A percentile compares a stretch with the other conserved stretches of the same genome.
These are phyloP conservation scores for Epichloe typhina DNA, from an alignment of 2,329 filamentous ascomycete genomes.

Conservation along the genomic window DNA sequence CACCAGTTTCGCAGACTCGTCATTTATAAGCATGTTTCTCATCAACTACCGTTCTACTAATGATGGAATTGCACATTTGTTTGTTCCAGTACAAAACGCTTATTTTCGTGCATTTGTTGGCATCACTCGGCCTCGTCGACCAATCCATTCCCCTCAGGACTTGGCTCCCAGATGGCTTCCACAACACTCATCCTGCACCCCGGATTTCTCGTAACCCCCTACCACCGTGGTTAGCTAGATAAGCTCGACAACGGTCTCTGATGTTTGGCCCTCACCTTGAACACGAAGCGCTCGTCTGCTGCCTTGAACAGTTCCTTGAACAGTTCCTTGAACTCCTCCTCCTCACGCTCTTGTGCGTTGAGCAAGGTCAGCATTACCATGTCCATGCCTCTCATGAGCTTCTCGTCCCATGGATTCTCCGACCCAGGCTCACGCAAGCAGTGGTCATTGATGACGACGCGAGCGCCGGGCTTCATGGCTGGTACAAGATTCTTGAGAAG, in stretches of 20 bases:
- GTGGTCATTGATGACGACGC: conserved; percentile 33
- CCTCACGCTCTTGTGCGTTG: conserved; percentile 37
- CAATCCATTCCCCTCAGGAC: neutral
- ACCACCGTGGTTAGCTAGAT: neutral
- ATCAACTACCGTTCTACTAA: too few relatives aligned
- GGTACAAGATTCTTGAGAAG: conserved; percentile 39
- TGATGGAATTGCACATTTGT: too few relatives aligned
- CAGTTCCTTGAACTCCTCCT: conserved; percentile 30
- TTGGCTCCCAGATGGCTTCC: conserved; percentile 32
- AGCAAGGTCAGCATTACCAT: conserved; percentile 37
- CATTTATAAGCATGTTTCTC: too few relatives aligned
- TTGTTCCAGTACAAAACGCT: too few relatives aligned
- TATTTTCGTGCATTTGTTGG: neutral
- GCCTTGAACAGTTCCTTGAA: conserved; percentile 31
- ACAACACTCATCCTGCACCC: conserved; percentile 35
- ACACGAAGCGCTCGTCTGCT: conserved; percentile 29
- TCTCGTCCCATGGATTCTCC: conserved; percentile 32
- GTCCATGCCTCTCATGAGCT: conserved; percentile 35
- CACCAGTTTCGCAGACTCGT: too few relatives aligned
- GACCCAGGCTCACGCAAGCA: conserved; percentile 27
- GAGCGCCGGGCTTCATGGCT: conserved; percentile 39
- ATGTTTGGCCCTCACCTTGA: conserved; percentile 20
- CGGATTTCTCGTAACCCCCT: conserved; percentile 27
- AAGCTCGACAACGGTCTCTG: neutral
- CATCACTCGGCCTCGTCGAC: neutral